A percentile compares a stretch with the other conserved stretches of the same genome.
phyloP scores from a whole-genome alignment of 2,329 filamentous ascomycete species.

The Beauveria australis region DNA sequence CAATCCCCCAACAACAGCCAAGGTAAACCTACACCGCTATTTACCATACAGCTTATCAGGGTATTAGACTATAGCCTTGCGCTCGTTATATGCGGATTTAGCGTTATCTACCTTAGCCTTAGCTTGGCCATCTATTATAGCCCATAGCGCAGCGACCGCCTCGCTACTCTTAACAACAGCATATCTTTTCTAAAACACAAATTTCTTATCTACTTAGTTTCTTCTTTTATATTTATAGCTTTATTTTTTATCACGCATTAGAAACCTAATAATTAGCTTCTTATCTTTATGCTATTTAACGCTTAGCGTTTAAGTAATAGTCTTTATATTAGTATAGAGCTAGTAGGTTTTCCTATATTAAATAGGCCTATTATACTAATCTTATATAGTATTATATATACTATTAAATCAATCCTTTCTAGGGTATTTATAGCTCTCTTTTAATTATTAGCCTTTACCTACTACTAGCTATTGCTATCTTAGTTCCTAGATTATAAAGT shows the following conservation, averaged over 20 bases:
- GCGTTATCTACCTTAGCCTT: background rate
- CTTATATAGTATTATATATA: background rate
- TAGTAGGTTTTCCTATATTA: background rate
- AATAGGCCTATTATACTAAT: background rate
- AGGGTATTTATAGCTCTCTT: background rate
- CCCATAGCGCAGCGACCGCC: too few species aligned
- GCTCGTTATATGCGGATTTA: background rate
- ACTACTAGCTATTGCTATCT: background rate
- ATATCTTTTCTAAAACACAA: background rate
- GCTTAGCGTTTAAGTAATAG: background rate
- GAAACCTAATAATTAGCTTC: background rate
- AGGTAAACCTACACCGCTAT: background rate
- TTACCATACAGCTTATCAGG: background rate
- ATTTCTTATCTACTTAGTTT: background rate
- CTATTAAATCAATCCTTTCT: background rate
- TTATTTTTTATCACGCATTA: background rate
- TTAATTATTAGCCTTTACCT: background rate
- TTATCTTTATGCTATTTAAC: background rate
- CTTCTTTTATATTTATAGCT: background rate
- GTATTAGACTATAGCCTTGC: background rate
- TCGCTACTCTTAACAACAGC: background rate
- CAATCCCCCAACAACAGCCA: background rate
- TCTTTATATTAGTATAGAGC: background rate
- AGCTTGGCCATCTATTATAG: too few species aligned
- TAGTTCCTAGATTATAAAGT: background rate